A percentile compares a stretch with the other conserved stretches of the same genome.
Evolutionary conservation across 495 filamentous ascomycete species (phyloP).

Genomic region (Penicillium simplicissimum): DNA sequence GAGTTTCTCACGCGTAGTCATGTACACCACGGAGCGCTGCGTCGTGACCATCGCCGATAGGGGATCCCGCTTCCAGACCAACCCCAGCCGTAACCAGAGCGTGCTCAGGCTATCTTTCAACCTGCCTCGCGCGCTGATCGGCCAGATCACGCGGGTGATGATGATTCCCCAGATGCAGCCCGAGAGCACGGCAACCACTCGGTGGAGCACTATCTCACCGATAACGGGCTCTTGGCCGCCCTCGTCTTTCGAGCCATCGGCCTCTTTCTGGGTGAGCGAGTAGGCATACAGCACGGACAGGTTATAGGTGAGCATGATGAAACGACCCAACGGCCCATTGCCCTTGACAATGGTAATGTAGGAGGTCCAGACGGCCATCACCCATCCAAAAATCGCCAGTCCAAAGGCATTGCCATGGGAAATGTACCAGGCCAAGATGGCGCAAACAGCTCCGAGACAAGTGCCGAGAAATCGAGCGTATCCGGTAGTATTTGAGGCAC

Average conservation of each 20-base stretch:
- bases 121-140: constrained; percentile 82
- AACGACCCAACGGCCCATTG: constrained; percentile 88
- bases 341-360: constrained; percentile 84
- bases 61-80: constrained; percentile 97
- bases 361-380: constrained; percentile 78
- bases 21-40: constrained; percentile 60
- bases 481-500: constrained; percentile 90
- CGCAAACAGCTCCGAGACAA: constrained; percentile 73
- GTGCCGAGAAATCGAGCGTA: constrained; percentile 86
- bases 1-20: constrained; percentile 80
- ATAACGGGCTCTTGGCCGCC: constrained; percentile 85
- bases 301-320: constrained; percentile 94
- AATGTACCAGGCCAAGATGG: constrained; percentile 73
- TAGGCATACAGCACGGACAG: constrained; percentile 95
- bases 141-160: constrained; percentile 88
- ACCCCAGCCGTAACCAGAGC: constrained; percentile 89
- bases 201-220: constrained; percentile 83
- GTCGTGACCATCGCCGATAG: constrained; percentile 66
- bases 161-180: constrained; percentile 93
- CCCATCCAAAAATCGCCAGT: constrained; percentile 75
- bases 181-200: constrained; percentile 81
- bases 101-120: constrained; percentile 83
- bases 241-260: constrained; percentile 71
- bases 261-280: constrained; percentile 74
- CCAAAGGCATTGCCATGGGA: constrained; percentile 69